phyloP scores from a whole-genome alignment of 257 asterid species.

The Penstemon davidsonii region DNA sequence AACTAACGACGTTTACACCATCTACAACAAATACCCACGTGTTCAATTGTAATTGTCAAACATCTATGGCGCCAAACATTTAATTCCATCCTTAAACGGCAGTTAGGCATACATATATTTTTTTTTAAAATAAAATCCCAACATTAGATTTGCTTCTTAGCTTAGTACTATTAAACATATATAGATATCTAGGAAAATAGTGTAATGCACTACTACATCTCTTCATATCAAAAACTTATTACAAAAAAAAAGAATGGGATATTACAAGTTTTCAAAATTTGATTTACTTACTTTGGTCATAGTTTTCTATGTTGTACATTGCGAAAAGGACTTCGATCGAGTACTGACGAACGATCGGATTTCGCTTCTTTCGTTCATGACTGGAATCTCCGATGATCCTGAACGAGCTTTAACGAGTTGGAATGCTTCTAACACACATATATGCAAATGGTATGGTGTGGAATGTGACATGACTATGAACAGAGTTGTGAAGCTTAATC shows the following conservation, averaged over 20 bases:
- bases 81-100: conserved; percentile 41
- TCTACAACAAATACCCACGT: conserved; percentile 42
- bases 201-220: conserved; percentile 21
- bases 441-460: conserved; percentile 74
- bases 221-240: not conserved
- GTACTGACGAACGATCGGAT: conserved; percentile 40
- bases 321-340: conserved; percentile 30
- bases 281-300: conserved; percentile 38
- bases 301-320: conserved; percentile 34
- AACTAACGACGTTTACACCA: conserved; percentile 27
- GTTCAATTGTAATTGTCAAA: conserved; percentile 54
- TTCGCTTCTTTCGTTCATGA: conserved; percentile 69
- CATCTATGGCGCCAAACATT: conserved; percentile 56
- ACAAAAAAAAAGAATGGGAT: conserved; percentile 36
- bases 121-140: not conserved
- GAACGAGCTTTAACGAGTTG: conserved; percentile 44
- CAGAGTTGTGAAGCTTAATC: conserved; percentile 56
- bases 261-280: conserved; percentile 39
- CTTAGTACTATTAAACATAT: conserved; percentile 14
- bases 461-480: conserved; percentile 41
- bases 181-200: conserved; percentile 25
- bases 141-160: conserved; percentile 21
- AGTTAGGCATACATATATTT: conserved; percentile 58
- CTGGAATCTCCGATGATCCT: conserved; percentile 55
- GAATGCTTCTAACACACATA: conserved; percentile 41